A percentile compares a stretch with the other conserved stretches of the same genome.
These are phyloP conservation scores for Arabidopsis arenosa DNA, from an alignment of 345 rosid genomes.

Conservation along the genomic window DNA sequence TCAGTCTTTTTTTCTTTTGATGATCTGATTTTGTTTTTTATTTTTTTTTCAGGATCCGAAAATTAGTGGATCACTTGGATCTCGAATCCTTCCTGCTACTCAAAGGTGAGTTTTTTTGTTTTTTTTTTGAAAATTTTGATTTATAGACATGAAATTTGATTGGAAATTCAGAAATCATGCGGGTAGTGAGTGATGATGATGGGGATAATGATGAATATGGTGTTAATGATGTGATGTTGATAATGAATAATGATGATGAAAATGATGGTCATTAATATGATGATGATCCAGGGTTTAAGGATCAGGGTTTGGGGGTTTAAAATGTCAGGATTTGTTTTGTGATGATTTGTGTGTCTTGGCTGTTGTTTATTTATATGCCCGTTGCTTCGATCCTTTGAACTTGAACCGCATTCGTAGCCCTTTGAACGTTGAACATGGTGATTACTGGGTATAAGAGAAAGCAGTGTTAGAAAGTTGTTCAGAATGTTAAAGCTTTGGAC, in stretches of 20 bases:
- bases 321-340: neutral
- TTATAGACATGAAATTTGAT: neutral
- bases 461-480: neutral
- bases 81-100: constrained; percentile 37
- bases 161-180: neutral
- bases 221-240: neutral
- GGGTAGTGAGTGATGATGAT: no score
- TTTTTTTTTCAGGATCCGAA: constrained; percentile 27
- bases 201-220: neutral
- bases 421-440: neutral
- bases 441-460: neutral
- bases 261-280: neutral
- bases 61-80: constrained; percentile 39
- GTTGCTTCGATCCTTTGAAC: neutral
- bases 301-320: neutral
- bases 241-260: neutral
- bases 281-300: constrained; percentile 23
- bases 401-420: neutral
- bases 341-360: neutral
- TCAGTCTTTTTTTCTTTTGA: neutral
- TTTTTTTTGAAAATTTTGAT: neutral
- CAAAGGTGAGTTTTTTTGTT: constrained; percentile 25
- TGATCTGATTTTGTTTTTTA: constrained; percentile 6
- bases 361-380: neutral
- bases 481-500: neutral